Evolutionary conservation across 352 stramenopile species (phyloP).

Genomic region (Labyrinthula sp.): DNA sequence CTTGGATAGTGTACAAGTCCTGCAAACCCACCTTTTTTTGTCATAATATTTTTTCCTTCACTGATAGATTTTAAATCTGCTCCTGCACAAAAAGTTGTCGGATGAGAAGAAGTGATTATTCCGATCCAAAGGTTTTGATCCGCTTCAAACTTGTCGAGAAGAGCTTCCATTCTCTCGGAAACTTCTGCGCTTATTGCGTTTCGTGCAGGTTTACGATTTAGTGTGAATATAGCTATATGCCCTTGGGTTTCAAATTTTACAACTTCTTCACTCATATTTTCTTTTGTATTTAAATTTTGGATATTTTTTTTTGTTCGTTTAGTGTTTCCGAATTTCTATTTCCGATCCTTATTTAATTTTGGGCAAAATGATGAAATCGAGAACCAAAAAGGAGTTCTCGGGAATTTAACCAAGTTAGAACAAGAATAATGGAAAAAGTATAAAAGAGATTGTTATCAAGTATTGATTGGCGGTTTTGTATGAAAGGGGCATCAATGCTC

Average conservation of each 20-base stretch:
- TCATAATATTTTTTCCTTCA: slow-evolving; percentile 14
- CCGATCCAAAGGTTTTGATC: slow-evolving; percentile 27
- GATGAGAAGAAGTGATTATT: slow-evolving; percentile 20
- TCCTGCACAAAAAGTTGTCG: slow-evolving; percentile 24
- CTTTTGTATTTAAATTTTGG: no score
- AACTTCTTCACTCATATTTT: slow-evolving; percentile 7
- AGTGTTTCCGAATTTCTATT: no score
- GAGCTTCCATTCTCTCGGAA: slow-evolving; percentile 18
- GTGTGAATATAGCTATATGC: slow-evolving; percentile 29
- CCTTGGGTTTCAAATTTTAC: slow-evolving; percentile 20
- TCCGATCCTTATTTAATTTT: no score
- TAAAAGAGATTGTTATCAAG: no score
- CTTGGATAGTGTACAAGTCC: slow-evolving; percentile 24
- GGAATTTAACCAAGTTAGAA: no score
- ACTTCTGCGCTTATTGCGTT: slow-evolving; percentile 18
- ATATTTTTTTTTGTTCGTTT: no score
- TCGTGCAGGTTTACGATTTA: slow-evolving; percentile 19
- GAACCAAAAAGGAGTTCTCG: no score
- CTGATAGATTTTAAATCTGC: slow-evolving; percentile 25
- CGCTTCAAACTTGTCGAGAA: slow-evolving; percentile 21
- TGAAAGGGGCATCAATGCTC: no score
- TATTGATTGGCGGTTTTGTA: no score
- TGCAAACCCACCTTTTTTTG: slow-evolving; percentile 24
- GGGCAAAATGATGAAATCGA: no score
- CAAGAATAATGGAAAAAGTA: no score